phyloP scores from a whole-genome alignment of 768 basidiomycete genomes.

The Fomitopsis serialis region DNA sequence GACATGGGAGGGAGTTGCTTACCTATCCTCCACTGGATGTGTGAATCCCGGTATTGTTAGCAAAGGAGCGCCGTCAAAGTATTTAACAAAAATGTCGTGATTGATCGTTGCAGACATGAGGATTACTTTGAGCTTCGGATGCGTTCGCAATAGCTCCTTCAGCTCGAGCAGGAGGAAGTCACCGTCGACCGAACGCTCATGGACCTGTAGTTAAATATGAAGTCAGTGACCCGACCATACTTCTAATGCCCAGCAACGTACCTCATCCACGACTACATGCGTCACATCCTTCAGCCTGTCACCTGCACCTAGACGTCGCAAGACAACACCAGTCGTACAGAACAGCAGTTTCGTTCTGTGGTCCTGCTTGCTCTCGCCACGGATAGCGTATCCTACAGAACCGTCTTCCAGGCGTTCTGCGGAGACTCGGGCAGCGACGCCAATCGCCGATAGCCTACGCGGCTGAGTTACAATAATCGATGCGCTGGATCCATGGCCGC shows the following conservation, averaged over 20 bases:
- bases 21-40: slow-evolving; percentile 74
- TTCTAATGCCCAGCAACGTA: slow-evolving; percentile 23
- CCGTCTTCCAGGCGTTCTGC: slow-evolving; percentile 72
- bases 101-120: slow-evolving; percentile 97
- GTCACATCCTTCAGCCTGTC: slow-evolving; percentile 67
- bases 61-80: slow-evolving; percentile 78
- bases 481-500: slow-evolving; percentile 53
- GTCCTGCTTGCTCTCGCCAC: slow-evolving; percentile 74
- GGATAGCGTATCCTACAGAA: slow-evolving; percentile 83
- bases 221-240: background rate
- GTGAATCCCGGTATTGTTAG: slow-evolving; percentile 81
- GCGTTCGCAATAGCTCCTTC: slow-evolving; percentile 61
- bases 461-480: slow-evolving; percentile 89
- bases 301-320: slow-evolving; percentile 70
- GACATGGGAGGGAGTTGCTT: slow-evolving; percentile 20
- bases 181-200: slow-evolving; percentile 88
- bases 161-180: slow-evolving; percentile 87
- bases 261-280: slow-evolving; percentile 91
- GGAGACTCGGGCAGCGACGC: slow-evolving; percentile 83
- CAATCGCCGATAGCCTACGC: slow-evolving; percentile 81
- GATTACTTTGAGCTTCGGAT: slow-evolving; percentile 68
- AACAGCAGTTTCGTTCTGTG: slow-evolving; percentile 74
- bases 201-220: slow-evolving; percentile 46
- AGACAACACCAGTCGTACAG: slow-evolving; percentile 91
- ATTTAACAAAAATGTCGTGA: slow-evolving; percentile 75